Conservation (phyloP, 1,284 basidiomycete species). For the Exobasidium cylindrosporum region DNA sequence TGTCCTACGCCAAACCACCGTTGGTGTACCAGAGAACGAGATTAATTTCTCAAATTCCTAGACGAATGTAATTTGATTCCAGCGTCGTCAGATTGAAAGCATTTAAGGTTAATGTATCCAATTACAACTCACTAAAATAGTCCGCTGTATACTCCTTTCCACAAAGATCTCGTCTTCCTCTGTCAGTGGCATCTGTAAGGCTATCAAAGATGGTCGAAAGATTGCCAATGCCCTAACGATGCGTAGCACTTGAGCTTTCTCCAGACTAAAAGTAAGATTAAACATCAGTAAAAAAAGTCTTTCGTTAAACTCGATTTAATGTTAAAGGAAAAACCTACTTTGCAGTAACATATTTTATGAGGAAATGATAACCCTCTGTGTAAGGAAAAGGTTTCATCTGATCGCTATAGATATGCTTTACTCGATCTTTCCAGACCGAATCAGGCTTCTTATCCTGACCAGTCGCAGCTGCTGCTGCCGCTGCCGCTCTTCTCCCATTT, state of each 20-base stretch:
- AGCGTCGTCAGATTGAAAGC: no score
- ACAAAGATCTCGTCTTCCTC: constrained; percentile 65
- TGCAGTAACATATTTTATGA: constrained; percentile 51
- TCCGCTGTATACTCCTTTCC: constrained; percentile 90
- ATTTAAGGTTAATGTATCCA: constrained; percentile 9
- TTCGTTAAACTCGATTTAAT: no score
- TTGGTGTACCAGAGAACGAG: constrained; percentile 95
- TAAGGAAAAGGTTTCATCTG: constrained; percentile 48
- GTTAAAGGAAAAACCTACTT: constrained; percentile 22
- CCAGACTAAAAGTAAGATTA: constrained; percentile 66
- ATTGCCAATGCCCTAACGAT: constrained; percentile 91
- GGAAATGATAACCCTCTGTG: constrained; percentile 53
- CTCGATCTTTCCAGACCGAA: constrained; percentile 42
- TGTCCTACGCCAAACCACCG: constrained; percentile 96
- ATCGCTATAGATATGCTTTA: constrained; percentile 46
- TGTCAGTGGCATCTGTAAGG: constrained; percentile 65
- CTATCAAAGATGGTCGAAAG: constrained; percentile 90
- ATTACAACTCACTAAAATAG: constrained; percentile 72
- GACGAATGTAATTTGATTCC: no score
- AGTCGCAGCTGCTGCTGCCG: constrained; percentile 26
- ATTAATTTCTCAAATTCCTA: constrained; percentile 58
- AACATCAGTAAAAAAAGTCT: constrained; percentile 29
- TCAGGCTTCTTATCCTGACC: constrained; percentile 22
- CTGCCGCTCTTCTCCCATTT: constrained; percentile 18
- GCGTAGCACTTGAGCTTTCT: constrained; percentile 89